Evolutionary conservation across 768 basidiomycete genomes (phyloP).

Genomic region (Leccinum imitatum): DNA sequence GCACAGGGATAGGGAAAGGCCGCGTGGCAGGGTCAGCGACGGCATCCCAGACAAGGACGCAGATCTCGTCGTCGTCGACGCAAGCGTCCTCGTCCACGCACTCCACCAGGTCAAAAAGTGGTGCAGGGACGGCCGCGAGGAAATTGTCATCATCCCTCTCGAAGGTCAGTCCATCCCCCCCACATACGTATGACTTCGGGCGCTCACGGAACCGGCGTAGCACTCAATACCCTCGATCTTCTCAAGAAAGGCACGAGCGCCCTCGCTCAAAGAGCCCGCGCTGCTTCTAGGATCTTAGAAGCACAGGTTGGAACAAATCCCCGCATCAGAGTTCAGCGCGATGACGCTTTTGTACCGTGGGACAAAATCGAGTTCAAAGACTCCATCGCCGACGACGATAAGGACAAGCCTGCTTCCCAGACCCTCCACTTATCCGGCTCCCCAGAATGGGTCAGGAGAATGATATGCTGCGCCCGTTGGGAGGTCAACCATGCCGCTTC

Average conservation of each 20-base stretch:
- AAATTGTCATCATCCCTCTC: slow-evolving; percentile 80
- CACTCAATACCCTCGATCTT: slow-evolving; percentile 86
- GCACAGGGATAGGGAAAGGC: slow-evolving; percentile 18
- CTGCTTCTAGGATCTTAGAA: slow-evolving; percentile 87
- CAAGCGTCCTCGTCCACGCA: slow-evolving; percentile 78
- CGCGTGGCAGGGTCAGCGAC: slow-evolving; percentile 24
- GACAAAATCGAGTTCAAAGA: slow-evolving; percentile 62
- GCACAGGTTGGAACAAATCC: slow-evolving; percentile 81
- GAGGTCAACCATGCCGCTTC: slow-evolving; percentile 56
- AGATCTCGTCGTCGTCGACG: slow-evolving; percentile 75
- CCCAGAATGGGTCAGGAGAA: slow-evolving; percentile 84
- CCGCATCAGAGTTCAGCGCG: slow-evolving; percentile 77
- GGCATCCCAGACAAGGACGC: slow-evolving; percentile 54
- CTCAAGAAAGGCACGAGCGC: slow-evolving; percentile 86
- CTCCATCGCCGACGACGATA: slow-evolving; percentile 22
- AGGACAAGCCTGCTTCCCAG: slow-evolving; percentile 25
- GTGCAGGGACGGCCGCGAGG: slow-evolving; percentile 73
- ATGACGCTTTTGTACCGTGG: slow-evolving; percentile 83
- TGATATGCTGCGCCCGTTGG: slow-evolving; percentile 81
- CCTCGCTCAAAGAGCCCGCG: slow-evolving; percentile 79
- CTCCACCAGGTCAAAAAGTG: slow-evolving; percentile 79
- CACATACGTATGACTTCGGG: background rate
- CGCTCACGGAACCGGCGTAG: slow-evolving; percentile 37
- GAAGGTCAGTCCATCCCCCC: slow-evolving; percentile 60
- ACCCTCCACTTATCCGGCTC: slow-evolving; percentile 38